A percentile compares a stretch with the other conserved stretches of the same genome.
phyloP scores from a whole-genome alignment of 2,329 filamentous ascomycete genomes.

The Fusarium albosuccineum region DNA sequence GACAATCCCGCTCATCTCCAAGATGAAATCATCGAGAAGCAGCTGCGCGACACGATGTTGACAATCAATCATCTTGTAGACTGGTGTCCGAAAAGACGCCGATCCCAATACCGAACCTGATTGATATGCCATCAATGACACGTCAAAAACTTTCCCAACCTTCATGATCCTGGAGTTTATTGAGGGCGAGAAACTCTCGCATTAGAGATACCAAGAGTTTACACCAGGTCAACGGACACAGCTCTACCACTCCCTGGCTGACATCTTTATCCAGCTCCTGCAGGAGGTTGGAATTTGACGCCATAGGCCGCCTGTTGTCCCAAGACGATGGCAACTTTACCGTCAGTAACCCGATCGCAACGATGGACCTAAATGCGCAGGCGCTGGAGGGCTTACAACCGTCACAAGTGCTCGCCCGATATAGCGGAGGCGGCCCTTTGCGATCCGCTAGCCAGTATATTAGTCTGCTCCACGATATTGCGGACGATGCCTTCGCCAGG shows the following conservation, averaged over 20 bases:
- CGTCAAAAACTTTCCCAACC: background rate
- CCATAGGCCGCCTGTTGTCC: conserved; percentile 19
- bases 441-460: conserved; percentile 22
- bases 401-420: conserved; percentile 14
- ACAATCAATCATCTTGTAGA: too few species aligned
- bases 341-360: conserved; percentile 12
- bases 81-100: conserved; percentile 13
- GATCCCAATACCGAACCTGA: conserved; percentile 16
- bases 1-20: too few species aligned
- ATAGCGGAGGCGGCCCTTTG: conserved; percentile 1
- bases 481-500: conserved; percentile 20
- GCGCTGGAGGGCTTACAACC: conserved; percentile 23
- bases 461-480: conserved; percentile 20
- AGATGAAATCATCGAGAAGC: too few species aligned
- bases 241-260: conserved; percentile 25
- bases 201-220: conserved; percentile 2
- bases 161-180: conserved; percentile 29
- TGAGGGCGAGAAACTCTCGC: conserved; percentile 10
- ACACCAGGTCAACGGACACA: conserved; percentile 2
- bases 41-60: too few species aligned
- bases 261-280: conserved; percentile 33
- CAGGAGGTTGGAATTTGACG: conserved; percentile 25
- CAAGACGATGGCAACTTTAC: conserved; percentile 3
- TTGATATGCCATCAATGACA: conserved; percentile 8
- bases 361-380: conserved; percentile 27